Evolutionary conservation across 352 stramenopile genomes (phyloP).

Genomic region (Globisporangium alternatum): DNA sequence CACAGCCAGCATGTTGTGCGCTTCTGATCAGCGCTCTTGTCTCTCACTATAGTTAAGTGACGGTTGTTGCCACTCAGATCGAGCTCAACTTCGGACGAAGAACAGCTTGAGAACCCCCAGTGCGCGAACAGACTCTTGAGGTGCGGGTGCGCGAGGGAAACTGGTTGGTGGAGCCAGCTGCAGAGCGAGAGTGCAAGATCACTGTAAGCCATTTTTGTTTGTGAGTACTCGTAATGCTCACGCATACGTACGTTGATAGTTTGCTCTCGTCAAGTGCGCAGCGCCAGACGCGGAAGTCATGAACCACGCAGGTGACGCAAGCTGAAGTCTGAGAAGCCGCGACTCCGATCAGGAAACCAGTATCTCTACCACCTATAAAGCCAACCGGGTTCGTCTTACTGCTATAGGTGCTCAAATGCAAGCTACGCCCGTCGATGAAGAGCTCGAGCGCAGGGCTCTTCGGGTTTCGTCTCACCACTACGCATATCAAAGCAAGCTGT

Average conservation of each 20-base stretch:
- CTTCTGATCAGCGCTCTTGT: neutral
- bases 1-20: constrained; percentile 7
- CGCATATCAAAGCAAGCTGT: neutral
- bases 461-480: neutral
- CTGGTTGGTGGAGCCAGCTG: constrained; percentile 7
- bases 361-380: neutral
- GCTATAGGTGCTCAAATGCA: neutral
- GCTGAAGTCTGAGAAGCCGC: neutral
- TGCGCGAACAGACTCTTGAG: constrained; percentile 5
- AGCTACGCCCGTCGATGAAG: constrained; percentile 3
- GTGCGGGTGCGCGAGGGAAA: neutral
- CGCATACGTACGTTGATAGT: constrained; percentile 5
- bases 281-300: constrained; percentile 22
- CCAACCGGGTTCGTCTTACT: neutral
- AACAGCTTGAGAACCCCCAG: constrained; percentile 19
- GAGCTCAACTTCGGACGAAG: constrained; percentile 10
- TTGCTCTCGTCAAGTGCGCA: neutral
- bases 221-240: neutral
- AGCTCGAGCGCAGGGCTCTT: neutral
- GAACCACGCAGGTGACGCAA: constrained; percentile 4
- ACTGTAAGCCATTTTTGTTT: neutral
- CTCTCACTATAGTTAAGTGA: constrained; percentile 3
- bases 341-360: constrained; percentile 6
- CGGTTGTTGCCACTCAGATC: constrained; percentile 17
- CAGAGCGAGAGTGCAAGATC: neutral